Evolutionary conservation across 257 asterid genomes (phyloP), one percentile per base, ranked within the genome.

Genomic region (Catharanthus roseus): DNA sequence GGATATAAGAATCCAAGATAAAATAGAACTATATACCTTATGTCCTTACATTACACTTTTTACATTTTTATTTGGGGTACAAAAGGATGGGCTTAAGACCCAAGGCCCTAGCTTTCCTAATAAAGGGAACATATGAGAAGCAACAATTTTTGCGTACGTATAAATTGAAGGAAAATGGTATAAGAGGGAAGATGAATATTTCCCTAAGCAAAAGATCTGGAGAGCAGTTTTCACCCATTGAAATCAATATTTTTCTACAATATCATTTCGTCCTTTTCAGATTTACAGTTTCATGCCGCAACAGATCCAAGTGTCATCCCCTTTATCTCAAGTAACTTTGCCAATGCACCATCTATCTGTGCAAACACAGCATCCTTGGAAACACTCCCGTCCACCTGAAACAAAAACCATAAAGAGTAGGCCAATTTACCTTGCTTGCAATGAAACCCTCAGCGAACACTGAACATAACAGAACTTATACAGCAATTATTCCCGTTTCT

Each of bases 351-450:
- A 69, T 82, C 86, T 50, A 78, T 78, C 58, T 76, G 81, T 38
- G 78, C 81, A 76, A 78, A 82, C 39, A 82, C 81, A 54, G 72
- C 81, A 39, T 82, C 79, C 65, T 78, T 78, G 68, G 77, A 69
- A 29, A 69, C 53, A 19, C 75, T 75, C 47, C 86, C 86, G 21
- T 82, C 77, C 80, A 78, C 83, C 83, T 82, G 78, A 65, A 54
- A 75, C 54, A 74, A 38, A 57, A 45, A 42, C n/a, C 67, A 58
- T 45, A 47, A 45, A 34, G 55, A 38, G n/a, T 21, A 39, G 26
- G 28, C n/a, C 21, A 71, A 24, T 34, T 34, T 54, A 42, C 54
- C 41, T 33, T 29, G 38, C 13, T 2, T 12, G 51, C 18, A 8
- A 38, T 13, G 16, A 3, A 1, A 15, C 34, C 19, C 11, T 24